Evolutionary conservation across 108 stramenopile genomes (phyloP).

Genomic region (Cyclostephanos invisitatus): DNA sequence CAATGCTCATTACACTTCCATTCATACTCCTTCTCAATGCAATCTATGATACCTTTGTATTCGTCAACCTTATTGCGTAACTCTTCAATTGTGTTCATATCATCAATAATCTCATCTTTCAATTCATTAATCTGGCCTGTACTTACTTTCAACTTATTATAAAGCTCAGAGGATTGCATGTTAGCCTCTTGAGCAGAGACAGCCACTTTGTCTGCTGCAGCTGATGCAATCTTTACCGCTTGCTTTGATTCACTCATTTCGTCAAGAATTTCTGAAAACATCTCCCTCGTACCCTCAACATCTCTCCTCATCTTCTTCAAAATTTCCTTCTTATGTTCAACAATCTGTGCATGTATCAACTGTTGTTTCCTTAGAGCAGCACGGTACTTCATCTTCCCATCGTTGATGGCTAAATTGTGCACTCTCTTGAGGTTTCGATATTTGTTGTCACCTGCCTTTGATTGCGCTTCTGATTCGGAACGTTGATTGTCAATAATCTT

Average conservation of each 20-base stretch:
- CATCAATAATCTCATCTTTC: slow-evolving; percentile 7
- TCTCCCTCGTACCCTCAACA: background rate
- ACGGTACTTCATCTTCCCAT: too few relatives aligned
- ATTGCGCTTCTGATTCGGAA: too few relatives aligned
- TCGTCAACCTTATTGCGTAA: background rate
- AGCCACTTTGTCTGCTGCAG: background rate
- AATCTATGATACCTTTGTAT: background rate
- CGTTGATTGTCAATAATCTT: too few relatives aligned
- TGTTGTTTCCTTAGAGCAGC: too few relatives aligned
- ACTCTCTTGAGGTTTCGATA: too few relatives aligned
- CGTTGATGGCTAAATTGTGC: too few relatives aligned
- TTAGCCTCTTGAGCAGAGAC: background rate
- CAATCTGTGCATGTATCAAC: slow-evolving; percentile 3
- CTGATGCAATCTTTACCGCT: background rate
- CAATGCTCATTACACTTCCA: background rate
- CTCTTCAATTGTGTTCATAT: background rate
- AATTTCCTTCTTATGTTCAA: background rate
- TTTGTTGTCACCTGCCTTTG: too few relatives aligned
- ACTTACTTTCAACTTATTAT: background rate
- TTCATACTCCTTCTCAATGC: background rate
- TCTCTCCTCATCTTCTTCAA: background rate
- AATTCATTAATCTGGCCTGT: background rate
- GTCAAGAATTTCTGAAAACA: background rate
- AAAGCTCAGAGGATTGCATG: too few relatives aligned
- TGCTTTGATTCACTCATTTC: background rate